Conservation (phyloP, 768 basidiomycete genomes). For the Suillus luteus region DNA sequence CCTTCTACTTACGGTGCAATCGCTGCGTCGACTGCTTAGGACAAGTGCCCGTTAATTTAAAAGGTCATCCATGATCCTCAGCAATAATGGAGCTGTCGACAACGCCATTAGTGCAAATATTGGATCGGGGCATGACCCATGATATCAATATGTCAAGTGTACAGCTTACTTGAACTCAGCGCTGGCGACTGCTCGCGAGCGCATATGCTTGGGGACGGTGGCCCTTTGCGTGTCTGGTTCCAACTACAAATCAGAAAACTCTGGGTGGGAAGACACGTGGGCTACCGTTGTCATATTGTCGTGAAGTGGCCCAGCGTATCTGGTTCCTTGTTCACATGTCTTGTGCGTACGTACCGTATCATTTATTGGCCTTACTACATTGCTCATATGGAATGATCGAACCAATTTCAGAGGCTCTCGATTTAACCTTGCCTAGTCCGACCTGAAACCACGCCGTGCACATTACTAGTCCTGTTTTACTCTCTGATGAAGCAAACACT, state of each 20-base stretch:
- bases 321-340: conserved; percentile 18
- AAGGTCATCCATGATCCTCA: neutral
- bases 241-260: conserved; percentile 23
- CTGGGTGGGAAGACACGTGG: conserved; percentile 34
- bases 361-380: neutral
- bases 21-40: neutral
- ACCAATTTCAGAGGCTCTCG: neutral
- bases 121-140: neutral
- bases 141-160: neutral
- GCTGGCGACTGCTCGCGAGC: too few relatives aligned
- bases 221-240: conserved; percentile 29
- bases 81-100: neutral
- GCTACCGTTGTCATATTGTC: conserved; percentile 20
- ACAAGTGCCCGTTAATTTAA: neutral
- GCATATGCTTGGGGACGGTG: conserved; percentile 20
- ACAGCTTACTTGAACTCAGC: neutral
- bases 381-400: neutral
- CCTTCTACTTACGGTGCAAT: neutral
- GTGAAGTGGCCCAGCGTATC: conserved; percentile 14
- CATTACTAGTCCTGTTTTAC: neutral
- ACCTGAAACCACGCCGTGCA: neutral
- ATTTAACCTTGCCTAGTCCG: neutral
- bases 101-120: neutral
- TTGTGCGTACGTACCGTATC: conserved; percentile 15
- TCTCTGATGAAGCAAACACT: neutral